Base-by-base conservation (phyloP, 2,329 filamentous ascomycete genomes). In the Clonostachys rhizophaga region DNA sequence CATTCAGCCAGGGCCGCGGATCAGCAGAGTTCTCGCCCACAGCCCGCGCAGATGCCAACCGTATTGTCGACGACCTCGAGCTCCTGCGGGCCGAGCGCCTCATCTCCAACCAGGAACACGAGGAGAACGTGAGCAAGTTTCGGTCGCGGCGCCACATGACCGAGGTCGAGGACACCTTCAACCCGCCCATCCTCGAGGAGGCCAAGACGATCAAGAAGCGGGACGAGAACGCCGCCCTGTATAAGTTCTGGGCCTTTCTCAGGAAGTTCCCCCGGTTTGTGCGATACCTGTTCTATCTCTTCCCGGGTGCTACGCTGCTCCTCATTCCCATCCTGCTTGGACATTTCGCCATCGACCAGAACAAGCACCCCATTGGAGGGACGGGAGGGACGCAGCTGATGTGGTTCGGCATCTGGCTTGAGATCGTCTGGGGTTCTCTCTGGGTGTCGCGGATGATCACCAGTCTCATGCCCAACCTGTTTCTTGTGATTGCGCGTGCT, bases 321-420 rank as follows among this genome's bases (percentile, higher is more conserved):
- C 54, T 77, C 14, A 65, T 74, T 8, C 75, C 75, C 2, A 64
- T 77, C 9, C 58, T 78, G 7, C 59, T 75, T 37, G 74, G 71
- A 20, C 57, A 60, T 13, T 65, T 67, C 33, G 69, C 60, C n/a
- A 62, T 69, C 24, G 55, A 66, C n/a, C 49, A 65, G 3, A 53
- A 62, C 5, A 59, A 61, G n/a, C 59, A 66, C 12, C 61, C 86
- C 2, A 81, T 79, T 12, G 78, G 77, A 7, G 77, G 76, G 2
- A 78, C 86, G 4, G 90, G 90, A 1, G 89, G 86, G 17, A 90
- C 96, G 0, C 61, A 82, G 52, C 71, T 96, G 41, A 71, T 90
- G 50, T 97, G 92, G 92, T 96, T 97, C 60, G 88, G 88, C 33
- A 90, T 96, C 52, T 97, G 92, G 92, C 76, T 96, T 16, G 89